These are phyloP conservation scores for Eimeria praecox DNA, from an alignment of 169 alveolate genomes.

Conservation along the genomic window DNA sequence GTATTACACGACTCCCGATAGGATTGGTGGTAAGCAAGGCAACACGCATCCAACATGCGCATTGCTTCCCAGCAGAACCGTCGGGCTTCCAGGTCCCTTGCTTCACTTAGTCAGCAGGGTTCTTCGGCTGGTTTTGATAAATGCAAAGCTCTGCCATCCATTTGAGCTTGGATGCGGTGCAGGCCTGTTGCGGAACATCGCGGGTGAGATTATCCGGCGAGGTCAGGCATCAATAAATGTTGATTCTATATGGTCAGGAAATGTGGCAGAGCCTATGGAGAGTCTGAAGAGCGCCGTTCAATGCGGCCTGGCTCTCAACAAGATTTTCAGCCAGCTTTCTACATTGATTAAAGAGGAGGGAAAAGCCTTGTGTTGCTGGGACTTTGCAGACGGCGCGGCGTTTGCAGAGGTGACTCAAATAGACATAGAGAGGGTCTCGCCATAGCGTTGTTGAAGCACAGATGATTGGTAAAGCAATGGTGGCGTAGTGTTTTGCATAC, in stretches of 20 bases:
- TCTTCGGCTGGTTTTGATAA: neutral
- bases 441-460: neutral
- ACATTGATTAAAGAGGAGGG: conserved; percentile 87
- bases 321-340: conserved; percentile 90
- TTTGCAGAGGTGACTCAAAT: conserved; percentile 91
- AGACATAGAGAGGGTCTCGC: neutral
- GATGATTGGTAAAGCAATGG: neutral
- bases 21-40: conserved; percentile 85
- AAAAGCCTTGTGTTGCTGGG: conserved; percentile 89
- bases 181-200: conserved; percentile 94
- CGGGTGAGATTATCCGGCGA: conserved; percentile 94
- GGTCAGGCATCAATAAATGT: conserved; percentile 94
- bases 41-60: neutral
- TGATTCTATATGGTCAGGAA: conserved; percentile 92
- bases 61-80: neutral
- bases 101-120: neutral
- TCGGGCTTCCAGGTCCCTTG: neutral
- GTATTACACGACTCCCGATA: conserved; percentile 92
- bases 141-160: neutral
- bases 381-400: conserved; percentile 93
- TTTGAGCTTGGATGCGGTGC: conserved; percentile 62
- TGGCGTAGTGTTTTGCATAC: no score
- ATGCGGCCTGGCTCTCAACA: conserved; percentile 95
- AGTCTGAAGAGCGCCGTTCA: conserved; percentile 91
- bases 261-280: conserved; percentile 69